Percentiles rank a stretch among this genome's conserved stretches.
phyloP scores from a whole-genome alignment of 2,329 filamentous ascomycete species.

The Xylaria sp. region DNA sequence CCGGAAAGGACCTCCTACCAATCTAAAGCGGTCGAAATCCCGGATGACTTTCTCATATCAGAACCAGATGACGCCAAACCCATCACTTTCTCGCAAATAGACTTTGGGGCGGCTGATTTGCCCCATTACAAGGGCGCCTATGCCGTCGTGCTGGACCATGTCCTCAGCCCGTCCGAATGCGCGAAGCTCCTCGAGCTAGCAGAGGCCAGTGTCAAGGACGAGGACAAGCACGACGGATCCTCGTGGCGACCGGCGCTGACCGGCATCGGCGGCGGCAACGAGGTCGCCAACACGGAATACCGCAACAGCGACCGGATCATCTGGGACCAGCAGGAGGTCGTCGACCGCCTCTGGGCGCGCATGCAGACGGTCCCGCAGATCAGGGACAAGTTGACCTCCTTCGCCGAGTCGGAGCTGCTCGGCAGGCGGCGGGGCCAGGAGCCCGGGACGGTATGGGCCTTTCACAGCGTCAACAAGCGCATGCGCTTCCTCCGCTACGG shows the following conservation, averaged over 20 bases:
- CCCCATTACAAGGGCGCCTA: slow-evolving; percentile 57
- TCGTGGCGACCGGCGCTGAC: slow-evolving; percentile 72
- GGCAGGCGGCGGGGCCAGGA: slow-evolving; percentile 38
- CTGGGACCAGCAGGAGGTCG: slow-evolving; percentile 67
- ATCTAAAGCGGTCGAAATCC: slow-evolving; percentile 44
- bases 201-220: slow-evolving; percentile 55
- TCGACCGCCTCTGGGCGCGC: slow-evolving; percentile 64
- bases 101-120: slow-evolving; percentile 55
- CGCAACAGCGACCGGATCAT: slow-evolving; percentile 78
- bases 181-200: slow-evolving; percentile 52
- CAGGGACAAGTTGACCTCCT: slow-evolving; percentile 41
- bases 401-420: slow-evolving; percentile 37
- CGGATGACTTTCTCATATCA: slow-evolving; percentile 49
- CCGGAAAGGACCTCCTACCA: slow-evolving; percentile 37
- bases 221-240: slow-evolving; percentile 37
- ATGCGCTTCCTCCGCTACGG: slow-evolving; percentile 77
- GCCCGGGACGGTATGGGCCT: slow-evolving; percentile 41
- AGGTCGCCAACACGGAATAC: slow-evolving; percentile 59
- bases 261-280: slow-evolving; percentile 63
- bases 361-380: slow-evolving; percentile 50
- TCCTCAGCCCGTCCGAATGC: slow-evolving; percentile 68
- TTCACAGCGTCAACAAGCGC: slow-evolving; percentile 66
- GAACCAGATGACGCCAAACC: slow-evolving; percentile 46
- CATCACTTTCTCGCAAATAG: slow-evolving; percentile 51
- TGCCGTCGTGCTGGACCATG: slow-evolving; percentile 65